phyloP scores from a whole-genome alignment of 257 asterid genomes.

The Cordia subcordata region DNA sequence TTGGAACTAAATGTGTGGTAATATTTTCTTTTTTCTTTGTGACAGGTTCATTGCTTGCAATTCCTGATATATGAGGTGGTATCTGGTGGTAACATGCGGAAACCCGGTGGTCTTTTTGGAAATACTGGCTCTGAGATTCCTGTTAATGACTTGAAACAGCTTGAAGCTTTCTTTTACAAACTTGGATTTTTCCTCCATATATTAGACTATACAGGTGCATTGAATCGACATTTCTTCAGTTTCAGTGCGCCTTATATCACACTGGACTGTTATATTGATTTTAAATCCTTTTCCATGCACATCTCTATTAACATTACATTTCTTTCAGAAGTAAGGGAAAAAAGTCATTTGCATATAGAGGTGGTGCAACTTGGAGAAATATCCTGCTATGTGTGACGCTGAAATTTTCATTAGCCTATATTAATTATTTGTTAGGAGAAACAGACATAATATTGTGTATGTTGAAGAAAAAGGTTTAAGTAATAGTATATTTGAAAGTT shows the following conservation, averaged over 20 bases:
- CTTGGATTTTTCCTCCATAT: constrained; percentile 96
- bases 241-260: background rate
- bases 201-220: constrained; percentile 84
- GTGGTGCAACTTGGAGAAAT: too few species aligned
- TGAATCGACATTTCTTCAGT: background rate
- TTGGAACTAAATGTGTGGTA: background rate
- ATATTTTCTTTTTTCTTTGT: constrained; percentile 9
- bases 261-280: too few species aligned
- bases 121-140: constrained; percentile 95
- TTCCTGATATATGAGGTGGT: constrained; percentile 98
- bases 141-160: constrained; percentile 83
- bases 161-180: constrained; percentile 97
- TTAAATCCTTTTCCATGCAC: too few species aligned
- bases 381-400: too few species aligned
- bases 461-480: too few species aligned
- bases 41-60: constrained; percentile 94
- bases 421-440: too few species aligned
- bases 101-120: constrained; percentile 97
- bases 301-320: too few species aligned
- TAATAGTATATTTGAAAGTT: too few species aligned
- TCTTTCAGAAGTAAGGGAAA: too few species aligned
- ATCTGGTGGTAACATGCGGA: constrained; percentile 98
- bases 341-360: too few species aligned
- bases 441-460: too few species aligned
- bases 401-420: too few species aligned